Base-by-base conservation (phyloP, 805 yeast species). In the Candida pini region DNA sequence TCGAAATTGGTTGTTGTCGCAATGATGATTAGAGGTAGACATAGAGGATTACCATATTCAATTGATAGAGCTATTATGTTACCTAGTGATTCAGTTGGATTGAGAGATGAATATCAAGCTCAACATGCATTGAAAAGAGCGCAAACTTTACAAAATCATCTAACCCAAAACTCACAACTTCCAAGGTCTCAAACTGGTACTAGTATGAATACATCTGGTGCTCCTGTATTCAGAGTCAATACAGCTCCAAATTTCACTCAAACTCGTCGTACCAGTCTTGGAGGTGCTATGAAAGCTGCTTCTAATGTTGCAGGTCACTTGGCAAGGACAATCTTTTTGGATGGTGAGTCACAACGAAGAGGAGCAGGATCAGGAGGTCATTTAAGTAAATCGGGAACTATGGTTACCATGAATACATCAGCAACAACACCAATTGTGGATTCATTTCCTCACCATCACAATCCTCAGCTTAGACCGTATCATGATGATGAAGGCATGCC, bases 21-120 rank as follows among this genome's bases (percentile, higher is more conserved):
- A 5, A 77, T 88, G 81, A 78, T 92, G 83, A 71, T 92, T 29
- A 76, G 98, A 64, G 97, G 98, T 8, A 71, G 97, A 39, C 97
- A 89, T 52, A 85, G 98, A 71, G 97, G 97, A 24, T 68, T 92
- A 39, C 98, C 98, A 2, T 88, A 90, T 54, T 68, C 89, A 0
- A 71, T 92, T 38, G 98, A 92, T 60, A 77, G 98, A 55, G 97
- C 98, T 24, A 83, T 92, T 44, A 79, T 90, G 69, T 58, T 90
- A 33, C 90, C 94, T 6, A 74, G 81, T 34, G 81, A 78, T 12
- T 71, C 74, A 41, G 68, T 81, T 71, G 70, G 71, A 18, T 60
- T 66, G 47, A 64, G 82, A 47, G 92, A 82, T 58, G 66, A 62
- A 39, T 61, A 72, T 9, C 83, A 79, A 56, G 81, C 74, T 26